Percentiles rank a stretch among this genome's conserved stretches.
phyloP scores from a whole-genome alignment of 2,329 filamentous ascomycete genomes.

The Botrytis porri region DNA sequence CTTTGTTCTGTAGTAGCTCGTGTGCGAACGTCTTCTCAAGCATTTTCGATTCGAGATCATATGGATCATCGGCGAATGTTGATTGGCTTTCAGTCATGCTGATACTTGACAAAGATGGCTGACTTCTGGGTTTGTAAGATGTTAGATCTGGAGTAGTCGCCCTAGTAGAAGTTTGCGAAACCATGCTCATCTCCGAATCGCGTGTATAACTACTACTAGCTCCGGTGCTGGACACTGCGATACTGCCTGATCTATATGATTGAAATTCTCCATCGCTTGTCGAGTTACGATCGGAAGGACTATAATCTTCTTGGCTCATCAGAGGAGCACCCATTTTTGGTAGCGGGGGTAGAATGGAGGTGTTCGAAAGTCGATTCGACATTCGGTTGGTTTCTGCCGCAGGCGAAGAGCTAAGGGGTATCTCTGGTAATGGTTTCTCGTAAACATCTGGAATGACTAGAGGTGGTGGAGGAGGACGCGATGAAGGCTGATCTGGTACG shows the following conservation, averaged over 20 bases:
- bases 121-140: conserved; percentile 39
- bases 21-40: conserved; percentile 89
- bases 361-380: conserved; percentile 43
- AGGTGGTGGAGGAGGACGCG: conserved; percentile 45
- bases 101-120: conserved; percentile 65
- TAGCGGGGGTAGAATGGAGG: conserved; percentile 53
- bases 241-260: conserved; percentile 62
- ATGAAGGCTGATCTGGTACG: conserved; percentile 29
- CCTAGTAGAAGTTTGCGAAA: conserved; percentile 80
- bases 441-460: conserved; percentile 46
- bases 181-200: conserved; percentile 74
- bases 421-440: conserved; percentile 66
- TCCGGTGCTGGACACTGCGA: conserved; percentile 72
- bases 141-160: conserved; percentile 77
- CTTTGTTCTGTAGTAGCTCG: conserved; percentile 89
- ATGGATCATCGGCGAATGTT: conserved; percentile 67
- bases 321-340: conserved; percentile 55
- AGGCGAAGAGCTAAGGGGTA: conserved; percentile 48
- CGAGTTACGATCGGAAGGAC: conserved; percentile 45
- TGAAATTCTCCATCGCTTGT: conserved; percentile 51
- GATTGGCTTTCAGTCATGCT: conserved; percentile 63
- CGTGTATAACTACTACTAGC: conserved; percentile 76
- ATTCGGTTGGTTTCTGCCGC: conserved; percentile 28
- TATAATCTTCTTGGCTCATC: conserved; percentile 49
- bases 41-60: conserved; percentile 79